Percentiles rank a stretch among this genome's conserved stretches.
phyloP scores from a whole-genome alignment of 306 rosid species.

The Fagus sylvatica region DNA sequence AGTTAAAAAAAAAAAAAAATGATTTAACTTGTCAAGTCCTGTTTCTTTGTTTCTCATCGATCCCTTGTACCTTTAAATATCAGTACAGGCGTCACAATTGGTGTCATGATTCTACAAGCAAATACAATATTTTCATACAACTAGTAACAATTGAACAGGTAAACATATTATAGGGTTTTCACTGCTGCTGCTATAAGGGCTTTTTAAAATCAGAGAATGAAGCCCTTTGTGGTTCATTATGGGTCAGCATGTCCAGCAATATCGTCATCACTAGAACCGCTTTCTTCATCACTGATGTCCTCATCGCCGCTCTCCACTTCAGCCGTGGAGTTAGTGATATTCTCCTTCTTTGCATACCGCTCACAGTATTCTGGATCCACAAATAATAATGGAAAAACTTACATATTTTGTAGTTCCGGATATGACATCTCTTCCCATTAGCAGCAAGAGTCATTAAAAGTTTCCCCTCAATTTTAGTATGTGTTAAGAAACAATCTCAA shows the following conservation, averaged over 20 bases:
- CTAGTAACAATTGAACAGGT: conserved; percentile 32
- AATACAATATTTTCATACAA: conserved; percentile 38
- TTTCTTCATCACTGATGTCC: conserved; percentile 69
- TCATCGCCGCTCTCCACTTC: conserved; percentile 74
- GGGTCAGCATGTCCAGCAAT: conserved; percentile 92
- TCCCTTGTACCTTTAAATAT: conserved; percentile 24
- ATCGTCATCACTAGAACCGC: conserved; percentile 80
- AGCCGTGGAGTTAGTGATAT: conserved; percentile 48
- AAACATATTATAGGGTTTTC: conserved; percentile 31
- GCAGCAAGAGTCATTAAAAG: background rate
- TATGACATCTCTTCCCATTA: conserved; percentile 22
- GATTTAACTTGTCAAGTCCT: conserved; percentile 3
- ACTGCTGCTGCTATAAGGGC: conserved; percentile 42
- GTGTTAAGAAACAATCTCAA: conserved; percentile 9
- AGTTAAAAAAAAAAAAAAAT: too few species aligned
- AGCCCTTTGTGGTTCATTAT: conserved; percentile 17
- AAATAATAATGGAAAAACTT: conserved; percentile 24
- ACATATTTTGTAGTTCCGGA: conserved; percentile 14
- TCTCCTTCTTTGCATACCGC: conserved; percentile 83
- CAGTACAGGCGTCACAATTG: conserved; percentile 27
- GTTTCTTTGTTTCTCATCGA: conserved; percentile 20
- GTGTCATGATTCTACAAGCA: conserved; percentile 41
- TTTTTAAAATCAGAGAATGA: conserved; percentile 23
- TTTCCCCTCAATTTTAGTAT: background rate
- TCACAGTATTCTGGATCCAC: conserved; percentile 85